These are phyloP conservation scores for Melocanna baccifera DNA, from an alignment of 176 grass and related monocot genomes.

Conservation along the genomic window DNA sequence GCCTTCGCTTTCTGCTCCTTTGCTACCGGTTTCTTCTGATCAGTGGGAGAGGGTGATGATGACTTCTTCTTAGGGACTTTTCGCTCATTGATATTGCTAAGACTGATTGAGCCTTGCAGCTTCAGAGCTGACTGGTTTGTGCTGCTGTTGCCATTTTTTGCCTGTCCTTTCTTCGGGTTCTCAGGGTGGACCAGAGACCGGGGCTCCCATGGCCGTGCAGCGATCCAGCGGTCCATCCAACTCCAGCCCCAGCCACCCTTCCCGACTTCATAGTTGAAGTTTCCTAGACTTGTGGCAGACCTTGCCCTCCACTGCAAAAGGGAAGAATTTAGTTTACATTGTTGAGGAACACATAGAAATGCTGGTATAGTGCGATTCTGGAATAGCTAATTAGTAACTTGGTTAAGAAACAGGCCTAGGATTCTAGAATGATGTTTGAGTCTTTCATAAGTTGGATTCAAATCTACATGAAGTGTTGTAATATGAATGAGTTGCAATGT, in stretches of 20 bases:
- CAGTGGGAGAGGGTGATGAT: slow-evolving; percentile 13
- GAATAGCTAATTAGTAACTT: background rate
- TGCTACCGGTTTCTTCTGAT: slow-evolving; percentile 37
- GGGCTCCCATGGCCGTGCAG: slow-evolving; percentile 88
- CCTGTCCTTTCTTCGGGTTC: slow-evolving; percentile 40
- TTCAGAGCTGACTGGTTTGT: slow-evolving; percentile 47
- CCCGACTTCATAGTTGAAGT: slow-evolving; percentile 64
- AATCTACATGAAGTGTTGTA: background rate
- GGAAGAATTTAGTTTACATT: background rate
- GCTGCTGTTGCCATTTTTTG: slow-evolving; percentile 49
- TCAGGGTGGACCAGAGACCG: slow-evolving; percentile 45
- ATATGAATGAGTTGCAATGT: background rate
- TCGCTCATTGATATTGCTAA: slow-evolving; percentile 33
- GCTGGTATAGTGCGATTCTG: background rate
- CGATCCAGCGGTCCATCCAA: slow-evolving; percentile 91
- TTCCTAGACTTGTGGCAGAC: slow-evolving; percentile 60
- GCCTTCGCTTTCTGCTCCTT: slow-evolving; percentile 52
- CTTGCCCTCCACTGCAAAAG: slow-evolving; percentile 81
- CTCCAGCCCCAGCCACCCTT: slow-evolving; percentile 96
- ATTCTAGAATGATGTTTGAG: background rate
- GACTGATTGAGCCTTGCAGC: slow-evolving; percentile 43
- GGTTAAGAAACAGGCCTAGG: background rate
- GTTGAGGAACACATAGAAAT: background rate
- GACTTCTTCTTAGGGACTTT: slow-evolving; percentile 55
- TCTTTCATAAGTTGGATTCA: background rate